Base-by-base conservation (phyloP, 768 basidiomycete genomes). In the Serendipita vermifera region DNA sequence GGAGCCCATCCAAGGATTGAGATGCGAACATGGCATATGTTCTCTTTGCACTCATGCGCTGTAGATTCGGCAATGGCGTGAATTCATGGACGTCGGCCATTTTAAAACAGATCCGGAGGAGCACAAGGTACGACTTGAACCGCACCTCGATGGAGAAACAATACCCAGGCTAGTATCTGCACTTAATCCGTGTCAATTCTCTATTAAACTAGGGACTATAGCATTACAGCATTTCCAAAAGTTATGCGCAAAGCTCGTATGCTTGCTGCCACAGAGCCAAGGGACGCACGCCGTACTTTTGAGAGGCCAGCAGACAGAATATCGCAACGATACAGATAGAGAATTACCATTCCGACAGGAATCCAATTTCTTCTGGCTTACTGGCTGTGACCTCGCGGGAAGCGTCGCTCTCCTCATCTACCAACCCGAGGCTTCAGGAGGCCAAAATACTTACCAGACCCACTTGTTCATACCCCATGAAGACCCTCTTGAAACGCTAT, bases 341-440 rank as follows among this genome's bases (percentile, higher is more conserved):
- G 87, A 90, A 69, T 69, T 88, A 38, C 65, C 73, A 3, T 88
- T 89, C 63, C 75, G 79, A 6, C 63, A 76, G 71, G 89, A 92
- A 68, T 84, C 83, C 62, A 94, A 94, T 69, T 94, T 94, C 66
- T 83, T 78, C 70, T 94, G 90, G 66, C 74, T 94, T 14, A 79
- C 87, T 0, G 91, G 88, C 54, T 90, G 86, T 68, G 71, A 74
- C 43, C 75, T 89, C 3, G 86, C 90, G 0, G 75, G 76, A 0
- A 82, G 86, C 1, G 80, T 78, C 60, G 67, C 91, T 11, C 69
- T 91, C 17, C 69, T 85, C 6, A 68, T 75, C 1, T 82, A 75
- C 65, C 72, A 80, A 58, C 70, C 74, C 38, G 75, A 73, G 20
- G 75, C 75, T 11, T 70, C 73, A 3, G 64, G 73, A n/a, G 70